Evolutionary conservation across 257 asterid species (phyloP).

Genomic region (Vinca minor): DNA sequence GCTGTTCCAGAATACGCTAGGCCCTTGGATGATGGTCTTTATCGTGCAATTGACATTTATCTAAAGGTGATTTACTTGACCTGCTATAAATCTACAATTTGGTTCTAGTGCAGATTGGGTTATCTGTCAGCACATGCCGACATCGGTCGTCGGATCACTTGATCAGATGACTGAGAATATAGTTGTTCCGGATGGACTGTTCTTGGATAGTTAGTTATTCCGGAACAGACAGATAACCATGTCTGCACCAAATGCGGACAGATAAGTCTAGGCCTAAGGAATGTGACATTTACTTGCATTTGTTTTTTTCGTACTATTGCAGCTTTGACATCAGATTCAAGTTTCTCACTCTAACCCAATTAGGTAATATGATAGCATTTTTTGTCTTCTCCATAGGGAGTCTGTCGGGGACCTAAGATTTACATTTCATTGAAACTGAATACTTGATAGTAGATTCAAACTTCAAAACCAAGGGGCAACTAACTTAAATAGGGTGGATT

Average conservation of each 20-base stretch:
- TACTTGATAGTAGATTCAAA: neutral
- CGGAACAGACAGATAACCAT: no score
- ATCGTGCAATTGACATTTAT: conserved; percentile 87
- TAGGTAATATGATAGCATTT: neutral
- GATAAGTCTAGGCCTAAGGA: no score
- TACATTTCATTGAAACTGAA: neutral
- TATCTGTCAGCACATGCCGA: no score
- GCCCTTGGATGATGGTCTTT: conserved; percentile 93
- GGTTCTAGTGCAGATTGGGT: no score
- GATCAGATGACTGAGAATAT: no score
- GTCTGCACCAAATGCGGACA: no score
- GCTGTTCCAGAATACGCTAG: conserved; percentile 89
- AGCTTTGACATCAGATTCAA: neutral
- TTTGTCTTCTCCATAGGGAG: neutral
- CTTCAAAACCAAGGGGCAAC: neutral
- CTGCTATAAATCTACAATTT: neutral
- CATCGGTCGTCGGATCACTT: no score
- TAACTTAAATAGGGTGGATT: neutral
- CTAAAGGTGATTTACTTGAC: conserved; percentile 50
- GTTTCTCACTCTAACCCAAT: neutral
- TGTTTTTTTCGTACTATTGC: neutral
- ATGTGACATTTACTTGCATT: neutral
- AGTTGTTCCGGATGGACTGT: no score
- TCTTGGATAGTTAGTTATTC: no score
- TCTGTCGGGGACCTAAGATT: neutral